Evolutionary conservation across 495 filamentous ascomycete species (phyloP), one percentile per base, ranked within the genome.

Genomic region (Parmelia sp.): DNA sequence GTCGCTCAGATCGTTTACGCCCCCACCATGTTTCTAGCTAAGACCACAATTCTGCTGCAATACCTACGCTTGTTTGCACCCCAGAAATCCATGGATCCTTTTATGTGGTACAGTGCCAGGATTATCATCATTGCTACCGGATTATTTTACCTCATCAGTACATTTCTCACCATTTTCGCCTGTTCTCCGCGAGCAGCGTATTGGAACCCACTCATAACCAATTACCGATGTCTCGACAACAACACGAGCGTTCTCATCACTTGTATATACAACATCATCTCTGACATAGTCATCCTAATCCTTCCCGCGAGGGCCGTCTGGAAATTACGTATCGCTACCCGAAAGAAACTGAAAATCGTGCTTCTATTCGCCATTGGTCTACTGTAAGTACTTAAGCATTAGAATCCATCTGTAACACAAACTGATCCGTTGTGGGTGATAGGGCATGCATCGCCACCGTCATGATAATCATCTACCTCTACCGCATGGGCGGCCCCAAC

Each of bases 341-440:
- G 56, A 36, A 58, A 58, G 19, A 58, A 58, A 25, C 2, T 58
- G 23, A 23, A 10, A 58, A 58, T 58, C 29, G 11, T 58, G 56
- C 56, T 58, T 17, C 56, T 58, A 11, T 58, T 58, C 56, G 56
- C 56, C 15, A 58, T 58, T 58, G 56, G 56, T 37, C 29, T 58
- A 33, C 29, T 58, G 56, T 36, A 19, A 58, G 56, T 58, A 17
- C 37, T 58, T 0, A 33, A 33, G 37, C 29, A 19, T 17, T 58
- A 17, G 29, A 9, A 5, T n/a, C 10, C 23, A 21, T 2, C 23
- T 9, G 4, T 10, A 45, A 4, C 17, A 45, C 21, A 40, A 14
- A 40, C 39, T 40, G 12, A 40, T 40, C 11, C 6, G 17, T 15
- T 7, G 3, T 45, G 42, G 17, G 4, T 23, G 21, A 3, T 45